Conservation (phyloP, 257 asterid species). For the Nicotiana noctiflora region DNA sequence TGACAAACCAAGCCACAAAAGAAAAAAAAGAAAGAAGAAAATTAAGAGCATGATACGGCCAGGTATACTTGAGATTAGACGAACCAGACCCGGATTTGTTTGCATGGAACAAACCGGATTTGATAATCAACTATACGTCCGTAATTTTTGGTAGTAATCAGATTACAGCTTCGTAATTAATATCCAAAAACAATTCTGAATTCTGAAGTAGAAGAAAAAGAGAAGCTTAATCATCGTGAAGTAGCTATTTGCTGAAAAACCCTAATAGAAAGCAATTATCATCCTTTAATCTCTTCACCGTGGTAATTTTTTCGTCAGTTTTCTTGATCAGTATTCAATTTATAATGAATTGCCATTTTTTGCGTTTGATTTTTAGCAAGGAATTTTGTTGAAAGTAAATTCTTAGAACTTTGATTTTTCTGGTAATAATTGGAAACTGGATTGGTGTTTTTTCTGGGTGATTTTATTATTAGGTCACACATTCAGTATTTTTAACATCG, state of each 20-base stretch:
- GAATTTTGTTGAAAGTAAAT: neutral
- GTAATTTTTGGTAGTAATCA: neutral
- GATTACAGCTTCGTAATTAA: neutral
- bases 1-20: too few species aligned
- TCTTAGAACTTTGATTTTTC: neutral
- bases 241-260: neutral
- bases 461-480: neutral
- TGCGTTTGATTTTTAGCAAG: neutral
- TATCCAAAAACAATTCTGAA: neutral
- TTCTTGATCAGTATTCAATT: neutral
- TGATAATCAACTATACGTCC: neutral
- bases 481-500: neutral
- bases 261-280: neutral
- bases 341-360: neutral
- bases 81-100: neutral
- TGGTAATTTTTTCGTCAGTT: neutral
- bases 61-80: neutral
- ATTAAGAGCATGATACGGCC: neutral
- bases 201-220: neutral
- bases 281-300: neutral
- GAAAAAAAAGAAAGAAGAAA: too few species aligned
- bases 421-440: neutral
- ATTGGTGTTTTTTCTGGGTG: conserved; percentile 1
- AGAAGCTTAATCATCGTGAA: neutral
- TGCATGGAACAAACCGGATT: neutral